These are phyloP conservation scores for Lobosporangium transversale DNA, from an alignment of 192 early-diverging fungal genomes.

Conservation along the genomic window DNA sequence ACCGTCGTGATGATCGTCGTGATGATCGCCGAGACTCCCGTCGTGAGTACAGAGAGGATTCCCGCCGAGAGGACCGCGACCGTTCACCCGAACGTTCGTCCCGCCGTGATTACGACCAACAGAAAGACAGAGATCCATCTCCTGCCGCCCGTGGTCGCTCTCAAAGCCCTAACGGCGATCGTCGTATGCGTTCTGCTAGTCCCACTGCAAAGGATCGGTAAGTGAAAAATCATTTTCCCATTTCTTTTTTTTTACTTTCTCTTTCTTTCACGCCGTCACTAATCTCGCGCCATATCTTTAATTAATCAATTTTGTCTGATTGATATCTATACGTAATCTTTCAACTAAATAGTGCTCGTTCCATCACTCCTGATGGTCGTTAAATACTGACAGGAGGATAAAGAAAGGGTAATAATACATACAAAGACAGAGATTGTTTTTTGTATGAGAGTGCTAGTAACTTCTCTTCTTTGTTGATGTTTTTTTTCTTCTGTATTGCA, in stretches of 20 bases:
- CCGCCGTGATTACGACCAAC: slow-evolving; percentile 19
- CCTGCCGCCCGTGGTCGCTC: slow-evolving; percentile 32
- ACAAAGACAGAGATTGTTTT: neutral
- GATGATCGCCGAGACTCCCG: slow-evolving; percentile 13
- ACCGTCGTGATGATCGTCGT: no score
- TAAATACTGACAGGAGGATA: slow-evolving; percentile 2
- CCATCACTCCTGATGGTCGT: slow-evolving; percentile 31
- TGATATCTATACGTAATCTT: neutral
- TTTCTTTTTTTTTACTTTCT: neutral
- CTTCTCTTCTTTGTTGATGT: no score
- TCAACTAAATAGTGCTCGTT: slow-evolving; percentile 12
- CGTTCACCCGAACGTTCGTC: slow-evolving; percentile 12
- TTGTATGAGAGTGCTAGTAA: no score
- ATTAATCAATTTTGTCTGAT: neutral
- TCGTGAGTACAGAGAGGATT: slow-evolving; percentile 17
- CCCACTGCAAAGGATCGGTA: slow-evolving; percentile 35
- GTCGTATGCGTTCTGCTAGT: slow-evolving; percentile 26
- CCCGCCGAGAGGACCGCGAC: slow-evolving; percentile 24
- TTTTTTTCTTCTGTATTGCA: no score
- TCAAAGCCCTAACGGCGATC: slow-evolving; percentile 30
- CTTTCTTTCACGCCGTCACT: neutral
- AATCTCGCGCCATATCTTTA: neutral
- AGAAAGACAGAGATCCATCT: slow-evolving; percentile 1
- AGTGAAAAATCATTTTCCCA: neutral
- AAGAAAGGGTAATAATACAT: neutral